Percentiles rank a stretch among this genome's conserved stretches.
phyloP scores from a whole-genome alignment of 768 basidiomycete species.

The Mycena floridula region DNA sequence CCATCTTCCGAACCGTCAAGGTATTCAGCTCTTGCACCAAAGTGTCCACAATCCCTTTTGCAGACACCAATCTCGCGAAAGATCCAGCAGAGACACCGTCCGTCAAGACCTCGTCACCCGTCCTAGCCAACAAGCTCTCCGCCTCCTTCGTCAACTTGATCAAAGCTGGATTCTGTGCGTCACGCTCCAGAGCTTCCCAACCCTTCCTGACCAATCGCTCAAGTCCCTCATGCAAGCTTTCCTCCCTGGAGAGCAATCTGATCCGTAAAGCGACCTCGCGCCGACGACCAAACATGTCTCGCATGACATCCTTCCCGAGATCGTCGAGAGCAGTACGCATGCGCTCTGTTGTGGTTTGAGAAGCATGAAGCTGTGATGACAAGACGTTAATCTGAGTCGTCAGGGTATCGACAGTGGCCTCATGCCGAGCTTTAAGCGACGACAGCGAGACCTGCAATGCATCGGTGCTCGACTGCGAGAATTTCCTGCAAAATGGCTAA shows the following conservation, averaged over 20 bases:
- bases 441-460: constrained; percentile 55
- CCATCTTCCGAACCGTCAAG: constrained; percentile 47
- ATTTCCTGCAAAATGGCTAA: constrained; percentile 48
- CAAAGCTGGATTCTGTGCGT: no score
- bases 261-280: constrained; percentile 66
- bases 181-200: constrained; percentile 30
- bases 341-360: constrained; percentile 36
- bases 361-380: constrained; percentile 35
- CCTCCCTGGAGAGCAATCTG: constrained; percentile 58
- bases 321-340: constrained; percentile 64
- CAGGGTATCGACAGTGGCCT: constrained; percentile 53
- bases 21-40: constrained; percentile 53
- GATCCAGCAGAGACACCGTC: no score
- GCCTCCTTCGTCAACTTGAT: constrained; percentile 29
- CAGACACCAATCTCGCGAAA: constrained; percentile 44
- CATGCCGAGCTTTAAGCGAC: constrained; percentile 54
- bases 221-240: constrained; percentile 47
- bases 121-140: constrained; percentile 25
- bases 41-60: constrained; percentile 41
- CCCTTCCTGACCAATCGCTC: constrained; percentile 50
- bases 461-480: constrained; percentile 71
- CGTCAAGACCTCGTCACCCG: constrained; percentile 20
- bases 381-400: constrained; percentile 40
- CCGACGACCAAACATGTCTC: constrained; percentile 67
- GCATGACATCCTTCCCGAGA: constrained; percentile 61